Evolutionary conservation across 1,284 basidiomycete species (phyloP).

Genomic region (Marasmius oreades): DNA sequence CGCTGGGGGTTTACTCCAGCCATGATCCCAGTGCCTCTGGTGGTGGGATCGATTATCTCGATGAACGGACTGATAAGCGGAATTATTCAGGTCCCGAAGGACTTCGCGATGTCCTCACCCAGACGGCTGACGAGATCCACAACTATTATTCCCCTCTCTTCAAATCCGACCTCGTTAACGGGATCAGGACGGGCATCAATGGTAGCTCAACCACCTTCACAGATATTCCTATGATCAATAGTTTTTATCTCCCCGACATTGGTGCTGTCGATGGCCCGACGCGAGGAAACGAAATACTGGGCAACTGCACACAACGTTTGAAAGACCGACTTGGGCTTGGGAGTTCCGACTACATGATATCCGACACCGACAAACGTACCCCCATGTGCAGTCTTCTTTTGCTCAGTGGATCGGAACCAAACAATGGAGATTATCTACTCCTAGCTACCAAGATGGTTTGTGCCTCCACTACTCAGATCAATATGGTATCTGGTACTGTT

Average conservation of each 20-base stretch:
- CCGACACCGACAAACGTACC: background rate
- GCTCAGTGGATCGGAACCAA: slow-evolving; percentile 12
- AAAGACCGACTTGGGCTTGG: background rate
- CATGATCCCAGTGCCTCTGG: background rate
- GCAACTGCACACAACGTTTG: slow-evolving; percentile 2
- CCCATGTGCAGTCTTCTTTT: slow-evolving; percentile 11
- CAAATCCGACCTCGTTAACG: slow-evolving; percentile 8
- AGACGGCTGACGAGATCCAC: slow-evolving; percentile 15
- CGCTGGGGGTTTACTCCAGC: slow-evolving; percentile 9
- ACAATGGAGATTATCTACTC: background rate
- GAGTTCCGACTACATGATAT: background rate
- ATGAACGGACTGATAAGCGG: background rate
- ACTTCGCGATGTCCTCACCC: slow-evolving; percentile 11
- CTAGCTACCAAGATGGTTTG: slow-evolving; percentile 17
- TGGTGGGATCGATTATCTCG: slow-evolving; percentile 3
- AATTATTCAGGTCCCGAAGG: slow-evolving; percentile 18
- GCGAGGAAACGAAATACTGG: background rate
- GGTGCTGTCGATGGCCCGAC: background rate
- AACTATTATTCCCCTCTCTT: slow-evolving; percentile 13
- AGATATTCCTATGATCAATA: background rate
- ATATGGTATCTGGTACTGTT: slow-evolving; percentile 19
- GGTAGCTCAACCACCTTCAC: background rate
- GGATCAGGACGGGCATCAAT: background rate
- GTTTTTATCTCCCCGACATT: background rate
- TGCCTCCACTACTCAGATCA: slow-evolving; percentile 19